phyloP scores from a whole-genome alignment of 2,329 filamentous ascomycete genomes.

The Ceratocystis variospora region DNA sequence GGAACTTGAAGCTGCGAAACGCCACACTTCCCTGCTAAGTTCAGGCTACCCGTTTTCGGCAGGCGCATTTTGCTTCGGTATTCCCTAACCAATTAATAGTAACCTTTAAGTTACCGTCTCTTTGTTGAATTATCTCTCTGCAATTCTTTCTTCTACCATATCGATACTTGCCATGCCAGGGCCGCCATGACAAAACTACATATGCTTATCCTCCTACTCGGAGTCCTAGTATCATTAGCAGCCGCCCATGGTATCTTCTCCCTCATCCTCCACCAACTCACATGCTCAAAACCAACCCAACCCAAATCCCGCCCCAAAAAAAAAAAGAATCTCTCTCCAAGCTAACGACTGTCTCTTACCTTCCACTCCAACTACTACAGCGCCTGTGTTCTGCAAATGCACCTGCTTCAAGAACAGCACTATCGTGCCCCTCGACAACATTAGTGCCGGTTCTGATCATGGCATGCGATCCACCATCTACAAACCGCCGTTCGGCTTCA shows the following conservation, averaged over 20 bases:
- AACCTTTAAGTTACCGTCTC: neutral
- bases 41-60: neutral
- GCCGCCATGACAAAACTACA: constrained; percentile 30
- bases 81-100: no score
- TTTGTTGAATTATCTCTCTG: neutral
- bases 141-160: neutral
- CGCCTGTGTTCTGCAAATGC: constrained; percentile 54
- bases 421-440: constrained; percentile 42
- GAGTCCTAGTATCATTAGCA: constrained; percentile 26
- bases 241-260: constrained; percentile 32
- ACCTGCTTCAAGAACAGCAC: constrained; percentile 57
- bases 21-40: neutral
- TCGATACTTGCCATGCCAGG: constrained; percentile 10
- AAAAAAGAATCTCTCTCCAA: neutral
- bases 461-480: constrained; percentile 20
- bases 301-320: constrained; percentile 22
- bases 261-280: neutral
- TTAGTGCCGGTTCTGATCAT: constrained; percentile 23
- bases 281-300: neutral
- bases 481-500: constrained; percentile 21
- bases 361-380: constrained; percentile 26
- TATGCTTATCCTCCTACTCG: constrained; percentile 26
- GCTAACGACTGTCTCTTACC: neutral
- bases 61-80: neutral
- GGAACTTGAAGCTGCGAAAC: neutral